Base-by-base conservation (phyloP, 805 yeast genomes). In the Candida endomychidarum region DNA sequence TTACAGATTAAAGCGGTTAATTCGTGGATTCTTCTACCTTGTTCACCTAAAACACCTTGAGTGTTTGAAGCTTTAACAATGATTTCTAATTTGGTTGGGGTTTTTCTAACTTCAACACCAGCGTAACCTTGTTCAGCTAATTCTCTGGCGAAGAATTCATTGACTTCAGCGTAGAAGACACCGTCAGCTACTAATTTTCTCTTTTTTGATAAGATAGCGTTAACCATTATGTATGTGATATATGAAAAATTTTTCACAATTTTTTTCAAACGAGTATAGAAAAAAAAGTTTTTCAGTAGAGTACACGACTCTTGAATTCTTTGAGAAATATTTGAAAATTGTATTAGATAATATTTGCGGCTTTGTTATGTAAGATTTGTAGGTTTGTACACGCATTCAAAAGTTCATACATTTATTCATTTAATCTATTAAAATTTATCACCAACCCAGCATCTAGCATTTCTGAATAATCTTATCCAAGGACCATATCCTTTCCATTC, bases 141-240 rank as follows among this genome's bases (percentile, higher is more conserved):
- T 78, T 93, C 99, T 81, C 99, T 91, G 83, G 97, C 88, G 89
- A 93, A 93, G 93, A 93, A 93, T 81, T 93, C 99, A 83, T 93
- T 93, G 70, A 93, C 80, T 81, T 93, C 99, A 75, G 99, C 99
- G 95, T 84, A 93, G 83, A 93, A 88, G 67, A 93, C 99, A 87
- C 99, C 99, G 83, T 93, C 99, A 76, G 96, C 96, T 72, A 93
- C 98, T 70, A 90, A 86, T 90, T 90, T 90, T 87, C 97, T 90
- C 81, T 88, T 91, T 80, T 88, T 87, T 68, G 98, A 91, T 58
- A 69, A 65, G 74, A 90, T 85, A 51, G 64, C 69, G 58, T 53
- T 57, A 52, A 55, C 61, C 64, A 59, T 58, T 52, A 41, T 48
- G 21, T n/a, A 10, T 33, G 14, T 30, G 21, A 30, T 35, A 22